Evolutionary conservation across 768 basidiomycete species (phyloP), one percentile per base, ranked within the genome.

Genomic region (Trametes villosa): DNA sequence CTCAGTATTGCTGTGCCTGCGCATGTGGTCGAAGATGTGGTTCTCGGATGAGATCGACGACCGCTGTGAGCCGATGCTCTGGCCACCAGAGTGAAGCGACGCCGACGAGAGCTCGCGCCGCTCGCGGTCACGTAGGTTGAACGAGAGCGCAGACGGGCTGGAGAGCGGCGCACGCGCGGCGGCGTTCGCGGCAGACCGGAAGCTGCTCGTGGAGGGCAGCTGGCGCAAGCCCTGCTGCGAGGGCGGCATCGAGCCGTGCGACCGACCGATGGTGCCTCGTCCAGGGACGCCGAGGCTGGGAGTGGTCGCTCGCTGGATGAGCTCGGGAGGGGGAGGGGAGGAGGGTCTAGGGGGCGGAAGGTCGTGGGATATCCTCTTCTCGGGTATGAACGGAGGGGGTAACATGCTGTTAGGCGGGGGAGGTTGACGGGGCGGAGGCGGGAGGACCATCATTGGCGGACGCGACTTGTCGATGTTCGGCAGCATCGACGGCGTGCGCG

Each of bases 241-340:
- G 4, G 92, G 86, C 6, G 91, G 89, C 82, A 91, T 83, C 31
- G 87, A 83, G n/a, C 87, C 87, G 72, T 86, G 85, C 54, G 82
- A 83, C 27, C 91, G 68, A 51, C 78, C 76, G 49, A 80, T 80
- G 18, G 72, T 72, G 50, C 78, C 81, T 27, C 68, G 64, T 33
- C 81, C 81, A 33, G 85, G 83, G 9, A 87, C 80, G 38, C 89
- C 89, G 65, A 91, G 86, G 8, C 88, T 88, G 0, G 92, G 92
- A 1, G 92, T 94, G 4, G 92, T 92, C 11, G 96, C 94, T 15
- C 96, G 90, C 69, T 93, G 89, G 62, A 97, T 87, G 70, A 97
- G 89, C 57, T 98, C 95, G 18, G 89, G 79, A 18, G 95, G 96
- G 6, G 95, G 96, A 2, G 96, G 96, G 0, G 96, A 98, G 4